Percentiles rank a stretch among this genome's conserved stretches.
Evolutionary conservation across 2,329 filamentous ascomycete species (phyloP).

Genomic region (Ilyonectria mors-panacis): DNA sequence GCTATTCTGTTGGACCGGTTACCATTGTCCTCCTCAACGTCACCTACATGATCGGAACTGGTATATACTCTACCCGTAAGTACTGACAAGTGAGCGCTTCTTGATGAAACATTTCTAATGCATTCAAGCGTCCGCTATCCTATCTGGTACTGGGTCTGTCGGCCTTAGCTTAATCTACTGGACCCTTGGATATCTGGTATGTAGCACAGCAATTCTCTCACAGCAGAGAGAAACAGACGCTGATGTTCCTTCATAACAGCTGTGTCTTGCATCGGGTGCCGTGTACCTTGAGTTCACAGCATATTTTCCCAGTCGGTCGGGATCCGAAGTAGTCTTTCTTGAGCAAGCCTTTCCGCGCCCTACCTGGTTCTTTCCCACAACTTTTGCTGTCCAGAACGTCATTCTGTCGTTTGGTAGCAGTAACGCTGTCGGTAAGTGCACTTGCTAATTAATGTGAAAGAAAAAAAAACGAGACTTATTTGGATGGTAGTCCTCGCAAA

Average conservation of each 20-base stretch:
- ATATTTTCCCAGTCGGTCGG: constrained; percentile 24
- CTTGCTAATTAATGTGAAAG: background rate
- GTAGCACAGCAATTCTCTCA: background rate
- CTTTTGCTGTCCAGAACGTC: constrained; percentile 24
- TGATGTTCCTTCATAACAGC: background rate
- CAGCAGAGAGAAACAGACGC: background rate
- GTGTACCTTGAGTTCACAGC: constrained; percentile 21
- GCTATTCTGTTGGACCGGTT: constrained; percentile 19
- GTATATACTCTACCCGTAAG: constrained; percentile 26
- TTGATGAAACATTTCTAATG: background rate
- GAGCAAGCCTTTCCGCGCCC: constrained; percentile 21
- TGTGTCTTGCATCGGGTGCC: constrained; percentile 21
- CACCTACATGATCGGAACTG: constrained; percentile 26
- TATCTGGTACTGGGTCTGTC: constrained; percentile 21
- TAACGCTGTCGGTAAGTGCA: constrained; percentile 17
- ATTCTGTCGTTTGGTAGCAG: constrained; percentile 23
- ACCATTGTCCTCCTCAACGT: constrained; percentile 21
- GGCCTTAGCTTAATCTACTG: constrained; percentile 23
- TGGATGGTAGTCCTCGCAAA: constrained; percentile 19
- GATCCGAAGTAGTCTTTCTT: constrained; percentile 24
- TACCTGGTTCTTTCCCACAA: constrained; percentile 25
- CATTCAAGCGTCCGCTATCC: constrained; percentile 16
- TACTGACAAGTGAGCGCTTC: background rate
- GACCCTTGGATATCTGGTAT: constrained; percentile 24
- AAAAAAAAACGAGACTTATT: background rate